Conservation (phyloP, 1,139 yeast species). For the Casaregolazyma lundiana region DNA sequence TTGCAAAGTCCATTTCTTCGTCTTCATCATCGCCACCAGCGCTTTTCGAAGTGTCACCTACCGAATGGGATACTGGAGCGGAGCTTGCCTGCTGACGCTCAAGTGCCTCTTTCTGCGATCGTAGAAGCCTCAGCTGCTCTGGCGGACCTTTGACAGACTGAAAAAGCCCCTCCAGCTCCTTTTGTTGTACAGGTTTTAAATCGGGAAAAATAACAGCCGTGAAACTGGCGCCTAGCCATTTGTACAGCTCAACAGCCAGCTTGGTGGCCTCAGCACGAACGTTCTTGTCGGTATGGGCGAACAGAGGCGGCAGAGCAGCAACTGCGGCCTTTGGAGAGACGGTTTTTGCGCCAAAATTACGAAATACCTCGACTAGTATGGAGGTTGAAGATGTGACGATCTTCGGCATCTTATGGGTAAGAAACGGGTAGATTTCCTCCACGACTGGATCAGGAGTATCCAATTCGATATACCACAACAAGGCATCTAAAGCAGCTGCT, state of each 20-base stretch:
- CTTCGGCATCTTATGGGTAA: slow-evolving; percentile 68
- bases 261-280: slow-evolving; percentile 78
- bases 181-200: slow-evolving; percentile 88
- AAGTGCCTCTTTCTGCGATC: slow-evolving; percentile 44
- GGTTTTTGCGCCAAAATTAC: slow-evolving; percentile 65
- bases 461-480: slow-evolving; percentile 60
- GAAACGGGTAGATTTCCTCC: slow-evolving; percentile 61
- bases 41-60: slow-evolving; percentile 20
- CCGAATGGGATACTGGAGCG: slow-evolving; percentile 19
- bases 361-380: slow-evolving; percentile 54
- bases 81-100: slow-evolving; percentile 27
- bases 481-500: slow-evolving; percentile 56
- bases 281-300: slow-evolving; percentile 81
- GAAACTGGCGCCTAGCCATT: slow-evolving; percentile 70
- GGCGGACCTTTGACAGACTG: slow-evolving; percentile 44
- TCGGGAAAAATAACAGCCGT: slow-evolving; percentile 59
- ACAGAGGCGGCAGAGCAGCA: slow-evolving; percentile 60
- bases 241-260: slow-evolving; percentile 64
- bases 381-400: slow-evolving; percentile 64
- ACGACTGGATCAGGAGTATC: slow-evolving; percentile 63
- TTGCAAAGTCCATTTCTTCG: slow-evolving; percentile 54
- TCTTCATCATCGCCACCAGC: slow-evolving; percentile 31
- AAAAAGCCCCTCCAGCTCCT: slow-evolving; percentile 70
- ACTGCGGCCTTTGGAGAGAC: slow-evolving; percentile 59
- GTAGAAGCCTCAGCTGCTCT: slow-evolving; percentile 60